Conservation (phyloP, 257 asterid genomes). For the Forsythia suspensa region DNA sequence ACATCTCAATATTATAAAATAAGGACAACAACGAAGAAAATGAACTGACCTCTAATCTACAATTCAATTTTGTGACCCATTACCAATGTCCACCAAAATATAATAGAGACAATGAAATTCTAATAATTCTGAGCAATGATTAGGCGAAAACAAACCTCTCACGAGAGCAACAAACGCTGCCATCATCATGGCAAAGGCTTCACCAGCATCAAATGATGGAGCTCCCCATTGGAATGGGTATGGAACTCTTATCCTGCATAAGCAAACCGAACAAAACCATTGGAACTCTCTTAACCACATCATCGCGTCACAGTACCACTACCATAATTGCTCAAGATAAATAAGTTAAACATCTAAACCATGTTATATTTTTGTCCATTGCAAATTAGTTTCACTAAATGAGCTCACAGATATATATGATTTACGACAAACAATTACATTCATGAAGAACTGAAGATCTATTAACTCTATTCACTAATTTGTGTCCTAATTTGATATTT, state of each 20-base stretch:
- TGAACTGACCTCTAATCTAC: background rate
- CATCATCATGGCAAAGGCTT: conserved; percentile 23
- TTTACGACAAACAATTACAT: background rate
- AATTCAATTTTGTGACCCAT: background rate
- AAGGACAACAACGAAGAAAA: background rate
- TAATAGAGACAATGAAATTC: background rate
- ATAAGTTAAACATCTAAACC: background rate
- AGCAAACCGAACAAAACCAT: background rate
- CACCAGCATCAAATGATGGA: conserved; percentile 24
- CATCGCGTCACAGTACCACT: background rate
- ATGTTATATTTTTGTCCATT: background rate
- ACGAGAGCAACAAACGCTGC: conserved; percentile 23
- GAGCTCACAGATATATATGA: background rate
- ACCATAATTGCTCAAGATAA: background rate
- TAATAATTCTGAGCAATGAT: background rate
- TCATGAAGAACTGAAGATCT: background rate
- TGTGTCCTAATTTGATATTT: background rate
- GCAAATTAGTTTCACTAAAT: background rate
- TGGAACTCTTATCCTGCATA: conserved; percentile 21
- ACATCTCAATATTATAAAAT: background rate
- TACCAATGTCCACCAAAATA: background rate
- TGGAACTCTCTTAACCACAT: background rate
- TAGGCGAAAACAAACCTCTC: conserved; percentile 8
- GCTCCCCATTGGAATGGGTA: conserved; percentile 26
- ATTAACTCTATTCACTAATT: background rate